Evolutionary conservation across 208 protist genomes (phyloP).

Genomic region (Leishmania gerbilli): DNA sequence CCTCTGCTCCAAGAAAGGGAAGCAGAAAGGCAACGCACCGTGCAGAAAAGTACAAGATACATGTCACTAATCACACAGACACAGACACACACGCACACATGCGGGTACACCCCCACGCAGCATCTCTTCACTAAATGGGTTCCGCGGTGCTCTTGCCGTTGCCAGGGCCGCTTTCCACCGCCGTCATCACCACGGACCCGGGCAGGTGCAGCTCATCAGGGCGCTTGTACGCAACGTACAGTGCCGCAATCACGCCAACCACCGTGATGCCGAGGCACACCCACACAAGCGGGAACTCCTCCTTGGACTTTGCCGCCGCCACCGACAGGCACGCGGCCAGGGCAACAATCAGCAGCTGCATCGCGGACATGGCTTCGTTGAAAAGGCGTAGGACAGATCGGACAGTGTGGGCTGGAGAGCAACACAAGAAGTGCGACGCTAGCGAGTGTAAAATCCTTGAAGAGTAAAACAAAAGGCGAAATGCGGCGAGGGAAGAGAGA

Average conservation of each 20-base stretch:
- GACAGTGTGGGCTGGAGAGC: not conserved
- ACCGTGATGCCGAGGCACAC: slow-evolving; percentile 68
- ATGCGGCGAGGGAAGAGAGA: too few relatives aligned
- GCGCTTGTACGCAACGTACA: slow-evolving; percentile 58
- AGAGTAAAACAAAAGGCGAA: not conserved
- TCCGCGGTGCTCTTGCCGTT: slow-evolving; percentile 17
- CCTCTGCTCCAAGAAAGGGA: not conserved
- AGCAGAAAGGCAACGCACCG: not conserved
- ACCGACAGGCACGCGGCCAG: slow-evolving; percentile 28
- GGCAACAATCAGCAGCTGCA: slow-evolving; percentile 27
- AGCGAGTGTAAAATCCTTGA: not conserved
- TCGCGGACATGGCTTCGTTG: slow-evolving; percentile 6
- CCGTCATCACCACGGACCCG: slow-evolving; percentile 41
- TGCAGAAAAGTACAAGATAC: not conserved
- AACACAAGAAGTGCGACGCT: not conserved
- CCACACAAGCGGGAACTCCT: slow-evolving; percentile 65
- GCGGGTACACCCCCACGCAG: not conserved
- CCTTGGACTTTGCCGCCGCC: slow-evolving; percentile 33
- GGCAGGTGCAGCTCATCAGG: slow-evolving; percentile 52
- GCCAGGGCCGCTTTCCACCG: slow-evolving; percentile 25
- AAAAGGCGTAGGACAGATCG: not conserved
- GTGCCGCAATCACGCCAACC: slow-evolving; percentile 40
- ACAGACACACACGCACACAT: too few relatives aligned
- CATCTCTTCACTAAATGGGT: not conserved
- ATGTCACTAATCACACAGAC: not conserved